These are phyloP conservation scores for Penicillium sp. DNA, from an alignment of 2,329 filamentous ascomycete genomes.

Conservation along the genomic window DNA sequence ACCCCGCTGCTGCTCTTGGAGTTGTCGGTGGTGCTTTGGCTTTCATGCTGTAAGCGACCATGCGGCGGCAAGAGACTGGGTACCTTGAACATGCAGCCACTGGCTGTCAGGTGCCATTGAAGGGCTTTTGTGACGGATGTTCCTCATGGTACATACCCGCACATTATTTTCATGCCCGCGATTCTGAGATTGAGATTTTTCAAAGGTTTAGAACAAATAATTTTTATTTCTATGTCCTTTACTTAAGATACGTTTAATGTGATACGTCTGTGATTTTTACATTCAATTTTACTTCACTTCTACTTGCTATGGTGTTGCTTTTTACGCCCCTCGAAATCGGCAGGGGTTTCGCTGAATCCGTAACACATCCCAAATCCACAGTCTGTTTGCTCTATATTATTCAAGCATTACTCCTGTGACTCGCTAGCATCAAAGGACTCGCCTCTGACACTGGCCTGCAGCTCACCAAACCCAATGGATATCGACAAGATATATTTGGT, in stretches of 20 bases:
- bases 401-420: no score
- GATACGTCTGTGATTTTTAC: background rate
- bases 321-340: no score
- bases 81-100: background rate
- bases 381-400: no score
- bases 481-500: no score
- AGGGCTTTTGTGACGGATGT: background rate
- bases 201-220: background rate
- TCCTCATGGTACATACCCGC: background rate
- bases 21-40: conserved; percentile 23
- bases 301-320: background rate
- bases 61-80: background rate
- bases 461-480: no score
- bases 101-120: background rate
- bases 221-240: background rate
- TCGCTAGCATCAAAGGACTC: no score
- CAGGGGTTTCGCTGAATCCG: no score
- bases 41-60: conserved; percentile 12
- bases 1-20: conserved; percentile 17
- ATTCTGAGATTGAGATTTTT: background rate
- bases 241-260: background rate
- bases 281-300: background rate
- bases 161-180: background rate
- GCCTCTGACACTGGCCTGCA: no score
- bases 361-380: no score